Base-by-base conservation (phyloP, 108 stramenopile species). In the Nannochloropsis oceanica region DNA sequence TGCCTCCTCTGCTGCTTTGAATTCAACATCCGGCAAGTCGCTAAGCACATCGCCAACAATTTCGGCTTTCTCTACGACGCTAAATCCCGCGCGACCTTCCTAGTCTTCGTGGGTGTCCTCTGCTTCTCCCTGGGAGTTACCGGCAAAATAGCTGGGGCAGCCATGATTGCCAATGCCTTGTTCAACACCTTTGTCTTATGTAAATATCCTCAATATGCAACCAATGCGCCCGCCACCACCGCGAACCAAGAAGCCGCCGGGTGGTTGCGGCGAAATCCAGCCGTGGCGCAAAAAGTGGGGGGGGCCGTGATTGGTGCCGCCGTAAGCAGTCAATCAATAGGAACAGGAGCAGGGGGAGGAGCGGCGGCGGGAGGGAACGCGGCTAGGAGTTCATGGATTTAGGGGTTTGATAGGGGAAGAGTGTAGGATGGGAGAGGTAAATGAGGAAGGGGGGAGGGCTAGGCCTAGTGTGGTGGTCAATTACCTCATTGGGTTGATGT, bases 1-100 rank as follows among this genome's bases (percentile, higher is more conserved):
- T 88, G 87, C 87, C 81, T 92, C 26, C 83, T 92, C 42, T 91
- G 91, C 85, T 91, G 92, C 84, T 92, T 92, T 84, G 92, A 92
- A 90, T 89, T 88, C 73, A 89, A 91, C 88, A 34, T 92, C 9
- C 86, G 79, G 79, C 79, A 43, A 10, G 83, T 92, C 27, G 89
- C 85, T 22, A 86, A 86, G 73, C 80, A 73, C 12, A 90, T 91
- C 43, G 82, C 83, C 22, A 59, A 82, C 44, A 91, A 91, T 83
- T 92, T 91, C 27, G 92, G 92, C 25, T 92, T 92, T 84, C 85
- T 92, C 43, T 92, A 92, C 86, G 86, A 91, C 80, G 86, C 86
- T 42, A 79, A 88, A 34, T 87, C 89, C 43, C 80, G 90, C 44
- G 87, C 89, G 5, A 42, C 85, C 44, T 90, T 90, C 85, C 85